Evolutionary conservation across 2,329 filamentous ascomycete genomes (phyloP), one percentile per base, ranked within the genome.

Genomic region (Talaromyces sp.): DNA sequence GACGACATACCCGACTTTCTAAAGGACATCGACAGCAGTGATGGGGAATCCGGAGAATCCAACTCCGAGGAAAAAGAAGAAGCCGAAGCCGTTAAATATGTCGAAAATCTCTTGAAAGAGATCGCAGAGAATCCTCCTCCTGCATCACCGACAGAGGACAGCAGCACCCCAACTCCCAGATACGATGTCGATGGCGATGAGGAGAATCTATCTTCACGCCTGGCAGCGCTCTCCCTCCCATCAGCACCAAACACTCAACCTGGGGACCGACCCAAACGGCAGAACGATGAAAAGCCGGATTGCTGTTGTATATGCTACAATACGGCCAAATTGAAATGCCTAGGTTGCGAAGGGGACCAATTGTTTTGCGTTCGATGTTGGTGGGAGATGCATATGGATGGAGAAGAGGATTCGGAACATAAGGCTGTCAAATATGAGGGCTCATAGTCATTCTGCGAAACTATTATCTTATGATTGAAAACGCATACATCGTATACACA

Each of bases 261-360:
- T 10, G 60, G 59, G 9, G 49, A n/a, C 6, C 49, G 9, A 31
- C 43, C 54, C 13, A 16, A 9, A 33, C 22, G 22, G 14, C 47
- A 58, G 1, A 47, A 61, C 7, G 31, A 16, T 7, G 39, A 31
- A 33, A 39, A 31, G n/a, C 43, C 52, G 10, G 63, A 62, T n/a
- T 96, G 91, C 91, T 96, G 92, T 74, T 85, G 89, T 37, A 92
- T 95, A 10, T 96, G 92, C 73, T 87, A 90, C 56, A 90, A 92
- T 66, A 90, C 95, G 72, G 91, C 89, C 0, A 87, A 87, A 3
- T 78, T 95, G 33, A 83, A 84, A 65, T 96, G 92, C 73, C 73
- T 88, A 0, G 91, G 89, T 3, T 96, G 92, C 71, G 87, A 87
- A 61, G 81, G 80, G 1, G 85, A 93, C 68, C 64, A 66, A 45